Base-by-base conservation (phyloP, 495 filamentous ascomycete genomes). In the Podospora australis region DNA sequence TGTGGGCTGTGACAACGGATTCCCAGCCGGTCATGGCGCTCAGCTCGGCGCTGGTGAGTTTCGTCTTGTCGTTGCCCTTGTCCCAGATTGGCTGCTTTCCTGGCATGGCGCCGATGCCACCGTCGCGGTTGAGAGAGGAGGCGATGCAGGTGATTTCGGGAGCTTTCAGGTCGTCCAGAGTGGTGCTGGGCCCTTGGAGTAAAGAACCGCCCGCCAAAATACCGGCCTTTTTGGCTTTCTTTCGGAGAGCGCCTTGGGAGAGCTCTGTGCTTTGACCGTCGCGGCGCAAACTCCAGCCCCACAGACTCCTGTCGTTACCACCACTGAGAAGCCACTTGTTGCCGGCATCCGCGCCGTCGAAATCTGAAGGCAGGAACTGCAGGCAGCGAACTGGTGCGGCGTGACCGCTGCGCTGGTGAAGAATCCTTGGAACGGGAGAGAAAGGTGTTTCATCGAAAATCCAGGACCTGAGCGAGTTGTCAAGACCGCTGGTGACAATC, bases 321-420 rank as follows among this genome's bases (percentile, higher is more conserved):
- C 84, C 87, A 58, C 88, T 95, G 39, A 99, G 73, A 21, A 99
- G 71, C 90, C 95, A 99, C 67, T 99, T 97, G 1, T 89, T 89
- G 26, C 77, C 78, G 41, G 79, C 81, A 56, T 95, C 90, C n/a
- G 88, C 79, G 6, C 88, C 90, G 57, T 95, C 90, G 4, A 91
- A 88, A 39, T 88, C 80, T 2, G 86, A 72, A 6, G 94, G 91
- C 39, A 95, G 63, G 64, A 96, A 97, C 32, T 80, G 72, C 14
- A 99, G 69, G 25, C 77, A 77, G 22, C 80, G 91, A 41, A 96
- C 80, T 0, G 89, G 81, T 7, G 82, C 90, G 7, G 90, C 87
- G 62, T 99, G 92, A 5, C 92, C 94, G 49, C 82, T 84, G 36
- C 92, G 79, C 35, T 75, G 76, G 60, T 96, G 94, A 32, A 97